Evolutionary conservation across 2,329 filamentous ascomycete species (phyloP).

Genomic region (Myriosclerotinia curreyana): DNA sequence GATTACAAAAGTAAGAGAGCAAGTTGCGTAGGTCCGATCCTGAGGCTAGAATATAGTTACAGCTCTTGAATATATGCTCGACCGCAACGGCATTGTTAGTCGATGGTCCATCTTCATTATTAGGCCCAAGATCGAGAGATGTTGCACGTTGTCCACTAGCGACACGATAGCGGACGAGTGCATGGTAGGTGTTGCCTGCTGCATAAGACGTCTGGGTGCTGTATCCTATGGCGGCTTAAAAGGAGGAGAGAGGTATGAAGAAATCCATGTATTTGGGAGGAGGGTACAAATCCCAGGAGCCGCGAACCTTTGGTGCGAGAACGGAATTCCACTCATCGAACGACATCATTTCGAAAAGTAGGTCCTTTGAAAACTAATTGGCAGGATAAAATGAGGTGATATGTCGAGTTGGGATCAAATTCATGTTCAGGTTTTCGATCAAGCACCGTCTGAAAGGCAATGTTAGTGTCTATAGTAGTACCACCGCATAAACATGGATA

Average conservation of each 20-base stretch:
- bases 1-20: too few relatives aligned
- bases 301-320: conserved; percentile 39
- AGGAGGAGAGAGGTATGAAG: conserved; percentile 43
- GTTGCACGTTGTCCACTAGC: conserved; percentile 4
- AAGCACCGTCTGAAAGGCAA: too few relatives aligned
- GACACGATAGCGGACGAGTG: conserved; percentile 23
- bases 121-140: background rate
- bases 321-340: conserved; percentile 38
- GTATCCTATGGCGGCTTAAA: background rate
- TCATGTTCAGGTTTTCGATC: too few relatives aligned
- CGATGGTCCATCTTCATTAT: too few relatives aligned
- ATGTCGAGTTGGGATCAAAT: too few relatives aligned
- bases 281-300: conserved; percentile 27
- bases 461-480: too few relatives aligned
- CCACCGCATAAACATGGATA: too few relatives aligned
- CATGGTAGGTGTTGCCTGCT: conserved; percentile 37
- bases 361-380: background rate
- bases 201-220: conserved; percentile 23
- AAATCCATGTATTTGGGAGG: conserved; percentile 40
- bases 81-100: too few relatives aligned
- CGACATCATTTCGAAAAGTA: background rate
- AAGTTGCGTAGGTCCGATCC: too few relatives aligned
- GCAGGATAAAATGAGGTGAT: too few relatives aligned
- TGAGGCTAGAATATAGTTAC: too few relatives aligned
- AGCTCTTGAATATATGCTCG: too few relatives aligned